Conservation (phyloP, 257 asterid genomes). For the Przewalskia tangutica region DNA sequence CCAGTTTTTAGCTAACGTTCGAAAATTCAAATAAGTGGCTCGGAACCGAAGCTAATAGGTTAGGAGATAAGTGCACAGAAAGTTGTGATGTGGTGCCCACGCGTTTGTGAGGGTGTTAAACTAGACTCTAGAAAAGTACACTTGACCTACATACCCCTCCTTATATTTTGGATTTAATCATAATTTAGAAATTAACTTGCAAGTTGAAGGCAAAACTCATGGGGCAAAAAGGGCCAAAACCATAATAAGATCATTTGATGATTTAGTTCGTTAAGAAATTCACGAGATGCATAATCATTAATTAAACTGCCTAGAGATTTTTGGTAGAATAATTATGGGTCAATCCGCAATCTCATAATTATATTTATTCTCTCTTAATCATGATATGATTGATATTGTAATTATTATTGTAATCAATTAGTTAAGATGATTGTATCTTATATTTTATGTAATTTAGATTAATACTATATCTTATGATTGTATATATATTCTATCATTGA, state of each 20-base stretch:
- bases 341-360: too few relatives aligned
- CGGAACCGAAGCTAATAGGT: slow-evolving; percentile 44
- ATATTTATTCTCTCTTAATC: too few relatives aligned
- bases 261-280: neutral
- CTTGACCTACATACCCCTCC: neutral
- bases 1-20: slow-evolving; percentile 42
- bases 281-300: neutral
- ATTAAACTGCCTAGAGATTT: neutral
- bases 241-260: neutral
- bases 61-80: neutral
- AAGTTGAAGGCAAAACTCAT: neutral
- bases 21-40: slow-evolving; percentile 56
- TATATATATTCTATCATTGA: too few relatives aligned
- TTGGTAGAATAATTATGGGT: too few relatives aligned
- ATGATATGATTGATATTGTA: too few relatives aligned
- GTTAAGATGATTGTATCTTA: too few relatives aligned
- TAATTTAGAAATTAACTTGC: neutral
- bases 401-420: too few relatives aligned
- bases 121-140: neutral
- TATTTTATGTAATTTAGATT: too few relatives aligned
- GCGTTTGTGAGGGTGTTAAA: slow-evolving; percentile 4
- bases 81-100: neutral
- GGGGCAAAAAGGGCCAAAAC: too few relatives aligned
- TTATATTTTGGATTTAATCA: neutral
- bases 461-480: too few relatives aligned